phyloP scores from a whole-genome alignment of 108 stramenopile species.

The Nitzschia palea region DNA sequence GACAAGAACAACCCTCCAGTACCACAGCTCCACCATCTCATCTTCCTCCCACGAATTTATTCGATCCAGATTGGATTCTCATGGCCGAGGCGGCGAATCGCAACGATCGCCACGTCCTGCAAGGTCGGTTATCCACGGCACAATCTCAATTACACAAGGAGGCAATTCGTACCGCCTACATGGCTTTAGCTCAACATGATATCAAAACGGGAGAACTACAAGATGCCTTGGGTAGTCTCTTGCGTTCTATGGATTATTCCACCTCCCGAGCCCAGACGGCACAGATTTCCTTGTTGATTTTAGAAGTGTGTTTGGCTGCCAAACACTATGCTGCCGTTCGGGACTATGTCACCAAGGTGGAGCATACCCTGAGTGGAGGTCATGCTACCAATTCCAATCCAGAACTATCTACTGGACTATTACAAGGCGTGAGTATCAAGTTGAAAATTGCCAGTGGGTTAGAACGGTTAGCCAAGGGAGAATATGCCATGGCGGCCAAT shows the following conservation, averaged over 20 bases:
- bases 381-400: not conserved
- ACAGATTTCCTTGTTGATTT: conserved; percentile 48
- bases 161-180: conserved; percentile 68
- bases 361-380: conserved; percentile 26
- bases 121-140: conserved; percentile 64
- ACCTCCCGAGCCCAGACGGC: conserved; percentile 55
- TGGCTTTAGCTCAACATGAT: conserved; percentile 49
- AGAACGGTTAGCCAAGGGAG: conserved; percentile 32
- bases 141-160: conserved; percentile 80
- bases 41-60: too few relatives aligned
- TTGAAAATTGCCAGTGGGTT: conserved; percentile 35
- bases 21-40: too few relatives aligned
- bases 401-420: not conserved
- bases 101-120: conserved; percentile 38
- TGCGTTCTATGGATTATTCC: conserved; percentile 67
- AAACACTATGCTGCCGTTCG: conserved; percentile 10
- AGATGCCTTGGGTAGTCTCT: conserved; percentile 43
- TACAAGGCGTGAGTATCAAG: conserved; percentile 21
- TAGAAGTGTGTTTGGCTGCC: conserved; percentile 35
- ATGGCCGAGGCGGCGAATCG: conserved; percentile 27
- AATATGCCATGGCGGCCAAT: conserved; percentile 25
- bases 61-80: conserved; percentile 19
- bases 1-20: not conserved
- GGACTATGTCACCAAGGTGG: conserved; percentile 30
- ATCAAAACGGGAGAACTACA: conserved; percentile 36